A percentile compares a stretch with the other conserved stretches of the same genome.
phyloP scores from a whole-genome alignment of 805 yeast species.

The Lachancea waltii region DNA sequence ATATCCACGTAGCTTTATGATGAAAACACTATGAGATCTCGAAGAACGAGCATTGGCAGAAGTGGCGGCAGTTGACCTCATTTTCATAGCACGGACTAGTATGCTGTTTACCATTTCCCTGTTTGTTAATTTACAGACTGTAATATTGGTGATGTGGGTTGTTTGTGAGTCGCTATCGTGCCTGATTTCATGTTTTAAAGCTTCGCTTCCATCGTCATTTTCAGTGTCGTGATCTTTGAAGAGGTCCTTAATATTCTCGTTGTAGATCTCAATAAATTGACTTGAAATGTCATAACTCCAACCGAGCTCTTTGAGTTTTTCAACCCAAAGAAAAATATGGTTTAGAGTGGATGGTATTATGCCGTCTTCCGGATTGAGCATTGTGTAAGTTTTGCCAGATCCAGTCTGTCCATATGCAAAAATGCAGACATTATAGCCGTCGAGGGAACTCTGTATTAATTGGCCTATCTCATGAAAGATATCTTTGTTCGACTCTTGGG shows the following conservation, averaged over 20 bases:
- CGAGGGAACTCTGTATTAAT: constrained; percentile 74
- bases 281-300: constrained; percentile 62
- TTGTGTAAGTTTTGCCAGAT: constrained; percentile 89
- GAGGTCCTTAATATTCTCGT: constrained; percentile 72
- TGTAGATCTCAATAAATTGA: constrained; percentile 84
- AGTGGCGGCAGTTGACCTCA: constrained; percentile 77
- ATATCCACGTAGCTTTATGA: constrained; percentile 50
- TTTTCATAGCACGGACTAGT: constrained; percentile 48
- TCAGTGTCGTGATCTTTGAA: constrained; percentile 31
- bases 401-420: constrained; percentile 98
- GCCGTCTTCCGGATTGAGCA: constrained; percentile 68
- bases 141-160: constrained; percentile 58
- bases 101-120: constrained; percentile 44
- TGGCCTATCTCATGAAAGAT: constrained; percentile 84
- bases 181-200: constrained; percentile 50
- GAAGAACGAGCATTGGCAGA: constrained; percentile 78
- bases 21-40: constrained; percentile 82
- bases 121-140: constrained; percentile 40
- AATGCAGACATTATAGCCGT: constrained; percentile 87
- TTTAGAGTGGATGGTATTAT: constrained; percentile 71
- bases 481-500: constrained; percentile 45
- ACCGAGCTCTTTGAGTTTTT: constrained; percentile 43
- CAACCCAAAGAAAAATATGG: constrained; percentile 58
- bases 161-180: constrained; percentile 51
- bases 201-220: constrained; percentile 1